A percentile compares a stretch with the other conserved stretches of the same genome.
These are phyloP conservation scores for Metarhizium album DNA, from an alignment of 2,329 filamentous ascomycete species.

Conservation along the genomic window DNA sequence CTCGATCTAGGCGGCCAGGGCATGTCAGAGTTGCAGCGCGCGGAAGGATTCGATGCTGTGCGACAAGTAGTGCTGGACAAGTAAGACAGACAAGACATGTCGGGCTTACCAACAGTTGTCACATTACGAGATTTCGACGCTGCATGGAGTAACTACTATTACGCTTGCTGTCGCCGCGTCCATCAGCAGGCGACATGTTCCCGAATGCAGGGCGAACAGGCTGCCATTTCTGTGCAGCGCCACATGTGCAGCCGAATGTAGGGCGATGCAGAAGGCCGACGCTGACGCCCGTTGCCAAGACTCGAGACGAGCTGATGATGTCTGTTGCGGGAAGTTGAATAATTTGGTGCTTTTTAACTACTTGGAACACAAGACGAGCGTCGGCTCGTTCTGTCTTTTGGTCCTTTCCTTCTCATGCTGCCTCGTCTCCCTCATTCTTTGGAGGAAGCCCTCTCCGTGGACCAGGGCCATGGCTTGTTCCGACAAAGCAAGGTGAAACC, in stretches of 20 bases:
- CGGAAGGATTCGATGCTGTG: background rate
- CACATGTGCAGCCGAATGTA: background rate
- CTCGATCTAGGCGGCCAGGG: background rate
- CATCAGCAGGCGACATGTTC: background rate
- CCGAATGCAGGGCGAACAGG: background rate
- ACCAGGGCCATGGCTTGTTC: too few relatives aligned
- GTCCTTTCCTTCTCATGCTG: too few relatives aligned
- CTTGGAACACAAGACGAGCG: too few relatives aligned
- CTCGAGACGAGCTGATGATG: too few relatives aligned
- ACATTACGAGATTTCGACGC: background rate
- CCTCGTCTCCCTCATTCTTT: too few relatives aligned
- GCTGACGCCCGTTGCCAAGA: background rate
- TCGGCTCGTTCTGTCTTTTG: too few relatives aligned
- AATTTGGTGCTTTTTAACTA: too few relatives aligned
- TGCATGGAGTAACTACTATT: background rate
- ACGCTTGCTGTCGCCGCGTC: background rate
- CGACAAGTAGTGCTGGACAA: background rate
- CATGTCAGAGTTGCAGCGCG: background rate
- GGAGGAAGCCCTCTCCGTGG: too few relatives aligned
- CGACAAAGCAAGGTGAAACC: too few relatives aligned
- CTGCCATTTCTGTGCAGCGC: background rate
- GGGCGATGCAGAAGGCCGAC: background rate
- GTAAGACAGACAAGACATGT: background rate
- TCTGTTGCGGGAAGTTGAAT: too few relatives aligned
- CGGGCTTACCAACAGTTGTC: background rate